Conservation (phyloP, 495 filamentous ascomycete genomes). For the Tuber umbilicatum region DNA sequence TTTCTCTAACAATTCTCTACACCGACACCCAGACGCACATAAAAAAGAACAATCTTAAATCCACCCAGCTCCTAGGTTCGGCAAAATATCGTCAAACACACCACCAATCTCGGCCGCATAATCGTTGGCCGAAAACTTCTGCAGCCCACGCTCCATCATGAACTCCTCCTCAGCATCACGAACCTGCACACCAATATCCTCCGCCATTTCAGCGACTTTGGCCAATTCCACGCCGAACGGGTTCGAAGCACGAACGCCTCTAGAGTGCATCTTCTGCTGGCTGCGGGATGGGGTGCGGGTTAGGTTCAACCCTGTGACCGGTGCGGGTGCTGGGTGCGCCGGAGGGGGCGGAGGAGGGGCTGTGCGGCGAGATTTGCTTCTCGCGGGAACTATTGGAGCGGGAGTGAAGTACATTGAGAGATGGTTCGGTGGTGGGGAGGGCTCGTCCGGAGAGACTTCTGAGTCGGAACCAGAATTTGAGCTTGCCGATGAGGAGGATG, state of each 20-base stretch:
- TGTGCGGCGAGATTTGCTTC: conserved; percentile 42
- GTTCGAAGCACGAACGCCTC: conserved; percentile 42
- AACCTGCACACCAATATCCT: conserved; percentile 63
- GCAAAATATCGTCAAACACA: conserved; percentile 45
- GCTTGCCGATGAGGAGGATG: conserved; percentile 15
- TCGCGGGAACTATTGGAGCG: conserved; percentile 43
- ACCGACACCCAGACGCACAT: background rate
- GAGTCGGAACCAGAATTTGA: conserved; percentile 24
- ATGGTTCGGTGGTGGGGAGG: conserved; percentile 61
- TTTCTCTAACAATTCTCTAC: background rate
- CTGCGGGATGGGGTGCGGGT: conserved; percentile 36
- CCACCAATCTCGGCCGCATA: conserved; percentile 69
- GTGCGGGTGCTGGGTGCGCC: conserved; percentile 41
- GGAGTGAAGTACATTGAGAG: conserved; percentile 69
- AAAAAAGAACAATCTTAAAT: conserved; percentile 29
- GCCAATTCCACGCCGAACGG: conserved; percentile 71
- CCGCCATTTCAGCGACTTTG: conserved; percentile 71
- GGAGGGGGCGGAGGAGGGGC: conserved; percentile 39
- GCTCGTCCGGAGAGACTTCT: conserved; percentile 30
- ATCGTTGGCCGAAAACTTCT: conserved; percentile 70
- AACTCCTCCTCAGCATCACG: conserved; percentile 66
- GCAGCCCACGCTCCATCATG: conserved; percentile 59
- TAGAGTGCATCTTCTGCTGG: conserved; percentile 36
- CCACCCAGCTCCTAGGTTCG: conserved; percentile 37
- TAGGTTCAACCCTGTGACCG: conserved; percentile 18